Percentiles rank a stretch among this genome's conserved stretches.
Conservation (phyloP, 179 eudicot genomes). For the Vitellaria paradoxa region DNA sequence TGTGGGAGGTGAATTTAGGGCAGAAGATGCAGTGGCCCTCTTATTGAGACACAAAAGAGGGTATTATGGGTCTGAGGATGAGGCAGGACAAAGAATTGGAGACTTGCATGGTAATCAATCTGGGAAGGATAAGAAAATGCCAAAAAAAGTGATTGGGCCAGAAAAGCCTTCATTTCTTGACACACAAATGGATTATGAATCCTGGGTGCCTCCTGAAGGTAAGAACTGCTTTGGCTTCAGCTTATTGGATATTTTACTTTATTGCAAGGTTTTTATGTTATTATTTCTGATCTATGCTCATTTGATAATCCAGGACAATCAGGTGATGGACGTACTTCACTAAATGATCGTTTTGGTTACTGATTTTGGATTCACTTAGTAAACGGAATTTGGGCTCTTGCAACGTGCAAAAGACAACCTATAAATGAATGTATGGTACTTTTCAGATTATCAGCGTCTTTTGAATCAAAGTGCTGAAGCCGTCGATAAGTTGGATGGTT, state of each 20-base stretch:
- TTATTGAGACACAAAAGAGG: conserved; percentile 79
- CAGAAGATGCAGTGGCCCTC: conserved; percentile 82
- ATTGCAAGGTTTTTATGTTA: neutral
- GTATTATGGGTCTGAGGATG: conserved; percentile 50
- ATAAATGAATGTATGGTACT: neutral
- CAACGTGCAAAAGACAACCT: too few relatives aligned
- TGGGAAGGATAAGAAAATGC: conserved; percentile 48
- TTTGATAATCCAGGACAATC: conserved; percentile 76
- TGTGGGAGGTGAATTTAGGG: conserved; percentile 37
- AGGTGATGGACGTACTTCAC: conserved; percentile 91
- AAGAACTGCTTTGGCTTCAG: conserved; percentile 11
- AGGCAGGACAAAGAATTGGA: conserved; percentile 19
- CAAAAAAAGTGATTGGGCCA: conserved; percentile 71
- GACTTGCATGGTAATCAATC: conserved; percentile 22
- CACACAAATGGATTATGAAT: conserved; percentile 33
- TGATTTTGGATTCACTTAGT: conserved; percentile 15
- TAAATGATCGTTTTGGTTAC: conserved; percentile 89
- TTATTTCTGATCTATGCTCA: conserved; percentile 18
- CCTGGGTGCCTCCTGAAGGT: conserved; percentile 99
- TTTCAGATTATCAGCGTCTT: neutral
- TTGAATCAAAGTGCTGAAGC: neutral
- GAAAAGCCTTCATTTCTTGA: conserved; percentile 66
- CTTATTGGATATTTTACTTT: neutral
- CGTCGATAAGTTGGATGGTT: neutral
- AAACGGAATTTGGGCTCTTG: neutral